Base-by-base conservation (phyloP, 345 rosid genomes). In the Cochlearia excelsa region DNA sequence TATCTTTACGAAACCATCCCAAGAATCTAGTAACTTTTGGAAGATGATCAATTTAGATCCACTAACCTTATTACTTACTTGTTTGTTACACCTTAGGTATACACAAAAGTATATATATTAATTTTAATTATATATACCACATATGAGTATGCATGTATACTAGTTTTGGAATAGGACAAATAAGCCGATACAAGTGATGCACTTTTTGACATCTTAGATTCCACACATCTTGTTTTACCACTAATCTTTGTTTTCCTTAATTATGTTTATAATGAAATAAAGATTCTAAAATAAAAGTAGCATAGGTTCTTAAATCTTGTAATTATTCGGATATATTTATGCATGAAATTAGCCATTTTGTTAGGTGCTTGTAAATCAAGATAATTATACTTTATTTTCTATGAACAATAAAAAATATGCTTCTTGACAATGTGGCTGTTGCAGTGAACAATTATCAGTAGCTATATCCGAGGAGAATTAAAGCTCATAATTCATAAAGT, bases 11-110 rank as follows among this genome's bases (percentile, higher is more conserved):
- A 35, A 52, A 64, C 54, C 33, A 51, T 64, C 71, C 48, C 51
- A 59, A 60, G 72, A 60, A 59, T 61, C 59, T 66, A 60, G 67
- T 66, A 72, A 50, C 67, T 66, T 72, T 72, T 66, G 53, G 59
- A 66, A 53, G 76, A 60, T 54, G 23, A 16, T 16, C 23, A 16
- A 16, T 16, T 16, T 57, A 59, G 42, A 60, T 66, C 63, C 71
- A 72, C 67, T 72, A 29, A 66, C 48, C 56, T 31, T 52, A 59
- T 29, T 59, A 40, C 41, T 54, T 47, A 30, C 48, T 65, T 59
- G 59, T 59, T 44, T 65, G 52, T 53, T 54, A 29, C 49, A 57
- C 30, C 37, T 48, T 56, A 16, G 23, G 23, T 16, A 37, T 8
- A 53, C 10, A 62, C 5, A 63, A 34, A 16, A 16, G 23, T 16